phyloP scores from a whole-genome alignment of 768 basidiomycete species.

The Suillus cothurnatus region DNA sequence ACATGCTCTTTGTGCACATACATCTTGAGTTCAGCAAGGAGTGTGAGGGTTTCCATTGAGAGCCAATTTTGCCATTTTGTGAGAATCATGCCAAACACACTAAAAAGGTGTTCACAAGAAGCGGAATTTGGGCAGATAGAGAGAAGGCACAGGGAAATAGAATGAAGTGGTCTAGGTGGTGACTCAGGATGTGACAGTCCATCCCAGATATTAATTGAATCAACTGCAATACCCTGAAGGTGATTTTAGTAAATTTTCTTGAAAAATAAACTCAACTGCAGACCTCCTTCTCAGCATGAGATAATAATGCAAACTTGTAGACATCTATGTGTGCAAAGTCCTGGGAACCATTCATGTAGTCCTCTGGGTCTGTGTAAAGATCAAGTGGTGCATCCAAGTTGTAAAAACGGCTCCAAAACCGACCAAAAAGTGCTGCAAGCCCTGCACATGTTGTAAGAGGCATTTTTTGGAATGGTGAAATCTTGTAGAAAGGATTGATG shows the following conservation, averaged over 20 bases:
- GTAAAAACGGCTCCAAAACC: not conserved
- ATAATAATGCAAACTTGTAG: not conserved
- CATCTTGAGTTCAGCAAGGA: not conserved
- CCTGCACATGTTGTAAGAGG: too few species aligned
- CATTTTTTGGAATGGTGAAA: not conserved
- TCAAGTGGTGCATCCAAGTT: not conserved
- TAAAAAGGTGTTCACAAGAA: slow-evolving; percentile 19
- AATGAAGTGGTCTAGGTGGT: not conserved
- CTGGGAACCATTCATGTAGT: slow-evolving; percentile 5
- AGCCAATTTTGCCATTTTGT: slow-evolving; percentile 9
- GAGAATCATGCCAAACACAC: slow-evolving; percentile 18
- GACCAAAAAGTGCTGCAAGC: too few species aligned
- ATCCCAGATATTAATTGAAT: not conserved
- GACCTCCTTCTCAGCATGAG: not conserved
- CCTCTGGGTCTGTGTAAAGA: not conserved
- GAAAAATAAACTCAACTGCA: not conserved
- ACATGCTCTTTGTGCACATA: not conserved
- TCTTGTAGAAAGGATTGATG: slow-evolving; percentile 26
- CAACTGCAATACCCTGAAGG: not conserved
- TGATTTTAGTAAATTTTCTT: not conserved
- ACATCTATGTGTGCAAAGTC: not conserved
- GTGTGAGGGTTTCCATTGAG: not conserved
- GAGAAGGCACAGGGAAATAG: slow-evolving; percentile 12
- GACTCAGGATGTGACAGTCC: not conserved
- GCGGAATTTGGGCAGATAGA: slow-evolving; percentile 20